Conservation (phyloP, 1,284 basidiomycete species). For the Ustilago trichophora region DNA sequence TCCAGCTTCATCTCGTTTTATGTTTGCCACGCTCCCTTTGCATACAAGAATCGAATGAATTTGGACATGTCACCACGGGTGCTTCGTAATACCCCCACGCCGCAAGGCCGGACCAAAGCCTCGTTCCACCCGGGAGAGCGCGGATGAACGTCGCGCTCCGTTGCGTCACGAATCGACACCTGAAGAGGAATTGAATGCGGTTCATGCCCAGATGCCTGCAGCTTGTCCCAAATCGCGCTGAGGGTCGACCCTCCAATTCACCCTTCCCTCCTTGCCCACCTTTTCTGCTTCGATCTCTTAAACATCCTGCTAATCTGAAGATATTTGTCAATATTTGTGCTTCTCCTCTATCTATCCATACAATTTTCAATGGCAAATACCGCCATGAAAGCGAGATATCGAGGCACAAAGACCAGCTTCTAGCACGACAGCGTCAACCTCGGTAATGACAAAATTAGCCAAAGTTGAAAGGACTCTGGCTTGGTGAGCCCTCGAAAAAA, state of each 20-base stretch:
- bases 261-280: neutral
- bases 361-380: neutral
- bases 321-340: neutral
- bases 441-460: too few relatives aligned
- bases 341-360: neutral
- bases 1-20: too few relatives aligned
- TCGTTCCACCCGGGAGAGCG: too few relatives aligned
- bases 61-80: too few relatives aligned
- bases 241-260: neutral
- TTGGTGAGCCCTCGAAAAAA: neutral
- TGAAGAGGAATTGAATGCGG: neutral
- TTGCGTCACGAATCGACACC: neutral
- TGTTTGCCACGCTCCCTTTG: neutral
- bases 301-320: neutral
- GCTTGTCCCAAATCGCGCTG: too few relatives aligned
- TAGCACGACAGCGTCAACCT: too few relatives aligned
- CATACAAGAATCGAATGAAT: too few relatives aligned
- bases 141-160: neutral
- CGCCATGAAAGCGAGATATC: neutral
- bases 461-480: neutral
- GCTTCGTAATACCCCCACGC: too few relatives aligned
- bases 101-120: too few relatives aligned
- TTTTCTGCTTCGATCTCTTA: neutral
- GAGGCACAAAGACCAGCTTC: slow-evolving; percentile 11
- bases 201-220: neutral